Evolutionary conservation across 1,139 yeast species (phyloP).

Genomic region (Debaryomyces robertsiae): DNA sequence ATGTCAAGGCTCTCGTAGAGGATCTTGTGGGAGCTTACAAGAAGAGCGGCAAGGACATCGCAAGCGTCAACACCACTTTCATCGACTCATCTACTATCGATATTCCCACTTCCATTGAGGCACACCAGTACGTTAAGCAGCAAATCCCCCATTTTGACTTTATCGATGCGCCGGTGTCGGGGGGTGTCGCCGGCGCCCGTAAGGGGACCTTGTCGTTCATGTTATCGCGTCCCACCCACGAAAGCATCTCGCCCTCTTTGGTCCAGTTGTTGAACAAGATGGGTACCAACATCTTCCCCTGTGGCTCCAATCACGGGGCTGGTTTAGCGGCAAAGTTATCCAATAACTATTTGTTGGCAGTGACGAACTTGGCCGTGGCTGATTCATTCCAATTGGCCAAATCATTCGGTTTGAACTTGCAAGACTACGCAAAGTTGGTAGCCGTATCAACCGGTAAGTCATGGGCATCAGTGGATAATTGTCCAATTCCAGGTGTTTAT

Average conservation of each 20-base stretch:
- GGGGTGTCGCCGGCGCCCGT: constrained; percentile 62
- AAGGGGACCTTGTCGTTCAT: constrained; percentile 59
- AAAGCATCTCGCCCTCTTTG: constrained; percentile 31
- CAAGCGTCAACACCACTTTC: constrained; percentile 27
- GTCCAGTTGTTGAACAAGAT: constrained; percentile 40
- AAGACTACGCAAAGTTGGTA: constrained; percentile 53
- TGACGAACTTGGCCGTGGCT: constrained; percentile 61
- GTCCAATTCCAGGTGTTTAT: constrained; percentile 58
- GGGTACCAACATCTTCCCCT: constrained; percentile 58
- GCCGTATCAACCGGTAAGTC: constrained; percentile 61
- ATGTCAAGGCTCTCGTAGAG: constrained; percentile 47
- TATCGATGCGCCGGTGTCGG: constrained; percentile 64
- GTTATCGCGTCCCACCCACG: constrained; percentile 46
- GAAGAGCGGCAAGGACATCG: constrained; percentile 14
- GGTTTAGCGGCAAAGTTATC: constrained; percentile 64
- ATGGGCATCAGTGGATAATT: constrained; percentile 64
- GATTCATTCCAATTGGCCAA: constrained; percentile 64
- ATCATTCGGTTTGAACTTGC: constrained; percentile 52
- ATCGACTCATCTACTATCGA: constrained; percentile 62
- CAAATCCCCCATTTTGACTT: constrained; percentile 42
- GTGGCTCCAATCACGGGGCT: constrained; percentile 54
- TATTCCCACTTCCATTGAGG: constrained; percentile 48
- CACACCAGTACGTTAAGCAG: constrained; percentile 39
- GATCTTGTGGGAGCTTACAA: constrained; percentile 40
- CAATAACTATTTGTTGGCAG: constrained; percentile 59